Evolutionary conservation across 176 grass and related monocot genomes (phyloP).

Genomic region (Phragmites australis): DNA sequence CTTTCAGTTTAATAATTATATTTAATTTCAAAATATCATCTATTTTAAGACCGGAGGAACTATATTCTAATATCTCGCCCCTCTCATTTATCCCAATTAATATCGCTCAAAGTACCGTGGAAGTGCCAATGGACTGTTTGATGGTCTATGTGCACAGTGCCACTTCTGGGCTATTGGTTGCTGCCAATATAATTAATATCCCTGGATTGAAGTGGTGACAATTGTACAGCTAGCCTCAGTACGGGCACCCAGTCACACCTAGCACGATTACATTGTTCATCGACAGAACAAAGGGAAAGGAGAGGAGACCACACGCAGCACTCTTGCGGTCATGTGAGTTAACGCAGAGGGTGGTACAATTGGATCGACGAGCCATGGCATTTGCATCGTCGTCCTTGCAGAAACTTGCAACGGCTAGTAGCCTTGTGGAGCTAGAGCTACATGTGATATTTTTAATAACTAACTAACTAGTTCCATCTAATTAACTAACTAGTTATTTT

Average conservation of each 20-base stretch:
- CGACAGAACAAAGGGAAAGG: slow-evolving; percentile 36
- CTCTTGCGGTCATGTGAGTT: slow-evolving; percentile 37
- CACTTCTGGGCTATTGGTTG: slow-evolving; percentile 43
- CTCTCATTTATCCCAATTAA: slow-evolving; percentile 20
- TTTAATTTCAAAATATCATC: no score
- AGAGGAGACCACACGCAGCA: slow-evolving; percentile 44
- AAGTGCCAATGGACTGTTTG: slow-evolving; percentile 20
- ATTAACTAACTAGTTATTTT: no score
- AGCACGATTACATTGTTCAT: slow-evolving; percentile 39
- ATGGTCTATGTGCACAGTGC: slow-evolving; percentile 33
- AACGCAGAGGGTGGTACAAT: slow-evolving; percentile 1
- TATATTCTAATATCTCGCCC: slow-evolving; percentile 3
- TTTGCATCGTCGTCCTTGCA: slow-evolving; percentile 36
- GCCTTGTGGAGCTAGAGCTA: no score
- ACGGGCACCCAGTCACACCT: slow-evolving; percentile 41
- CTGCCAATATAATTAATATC: slow-evolving; percentile 44
- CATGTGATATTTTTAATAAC: no score
- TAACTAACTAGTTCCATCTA: no score
- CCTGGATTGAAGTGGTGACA: slow-evolving; percentile 34
- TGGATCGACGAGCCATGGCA: neutral
- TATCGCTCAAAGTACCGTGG: neutral
- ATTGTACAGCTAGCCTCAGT: slow-evolving; percentile 37
- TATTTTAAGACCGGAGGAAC: no score
- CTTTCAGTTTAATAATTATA: no score
- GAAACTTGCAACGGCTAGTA: slow-evolving; percentile 37